phyloP scores from a whole-genome alignment of 2,329 filamentous ascomycete species.

The Ophiostoma perfectum region DNA sequence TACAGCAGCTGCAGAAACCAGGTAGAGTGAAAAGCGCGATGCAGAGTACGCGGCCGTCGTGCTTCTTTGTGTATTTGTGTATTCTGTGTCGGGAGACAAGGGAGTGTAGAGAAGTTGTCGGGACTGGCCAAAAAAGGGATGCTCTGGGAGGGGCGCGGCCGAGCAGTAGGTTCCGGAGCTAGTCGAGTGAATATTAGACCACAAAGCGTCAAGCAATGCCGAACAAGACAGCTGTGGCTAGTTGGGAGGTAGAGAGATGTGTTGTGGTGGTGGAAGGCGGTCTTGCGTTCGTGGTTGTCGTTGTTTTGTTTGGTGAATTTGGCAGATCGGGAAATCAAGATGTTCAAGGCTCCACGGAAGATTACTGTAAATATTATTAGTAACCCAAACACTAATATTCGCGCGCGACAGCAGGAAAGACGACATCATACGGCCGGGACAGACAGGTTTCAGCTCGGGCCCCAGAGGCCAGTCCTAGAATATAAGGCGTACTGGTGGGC shows the following conservation, averaged over 20 bases:
- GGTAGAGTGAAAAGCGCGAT: background rate
- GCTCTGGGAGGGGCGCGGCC: background rate
- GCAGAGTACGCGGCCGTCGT: background rate
- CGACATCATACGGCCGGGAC: conserved; percentile 18
- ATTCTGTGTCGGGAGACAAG: background rate
- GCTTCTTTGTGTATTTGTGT: background rate
- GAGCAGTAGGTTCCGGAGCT: conserved; percentile 1
- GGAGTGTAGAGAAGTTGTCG: background rate
- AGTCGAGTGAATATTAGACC: background rate
- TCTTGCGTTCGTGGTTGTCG: background rate
- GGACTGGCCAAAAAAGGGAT: conserved; percentile 11
- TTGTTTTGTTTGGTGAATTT: conserved; percentile 7
- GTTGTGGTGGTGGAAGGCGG: background rate
- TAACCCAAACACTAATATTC: conserved; percentile 12
- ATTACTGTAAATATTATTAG: conserved; percentile 17
- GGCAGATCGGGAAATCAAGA: conserved; percentile 16
- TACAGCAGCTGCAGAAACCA: background rate
- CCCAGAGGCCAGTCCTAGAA: background rate
- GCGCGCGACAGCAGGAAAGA: conserved; percentile 6
- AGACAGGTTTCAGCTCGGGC: conserved; percentile 17
- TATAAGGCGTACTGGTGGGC: background rate
- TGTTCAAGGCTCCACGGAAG: background rate
- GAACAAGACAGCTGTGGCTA: background rate
- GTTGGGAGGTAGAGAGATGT: background rate
- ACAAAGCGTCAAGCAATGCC: background rate